phyloP scores from a whole-genome alignment of 495 filamentous ascomycete species.

The Penicillium waksmanii region DNA sequence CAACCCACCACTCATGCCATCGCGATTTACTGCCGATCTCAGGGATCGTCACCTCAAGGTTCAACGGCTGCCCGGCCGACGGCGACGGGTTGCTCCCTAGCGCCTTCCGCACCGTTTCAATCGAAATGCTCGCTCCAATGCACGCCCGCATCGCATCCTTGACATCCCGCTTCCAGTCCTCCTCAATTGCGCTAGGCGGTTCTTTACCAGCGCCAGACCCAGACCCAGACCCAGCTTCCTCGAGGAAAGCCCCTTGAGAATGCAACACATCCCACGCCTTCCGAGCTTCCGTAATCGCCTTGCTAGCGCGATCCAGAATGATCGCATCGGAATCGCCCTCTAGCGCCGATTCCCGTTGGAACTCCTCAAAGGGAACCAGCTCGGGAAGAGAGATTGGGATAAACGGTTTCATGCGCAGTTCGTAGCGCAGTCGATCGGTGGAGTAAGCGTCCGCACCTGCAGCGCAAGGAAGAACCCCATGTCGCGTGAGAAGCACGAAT shows the following conservation, averaged over 20 bases:
- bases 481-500: constrained; percentile 66
- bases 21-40: constrained; percentile 51
- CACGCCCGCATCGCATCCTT: constrained; percentile 65
- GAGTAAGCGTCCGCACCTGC: constrained; percentile 69
- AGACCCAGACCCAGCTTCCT: constrained; percentile 17
- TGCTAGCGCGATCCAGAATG: constrained; percentile 63
- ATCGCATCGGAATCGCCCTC: constrained; percentile 42
- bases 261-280: constrained; percentile 66
- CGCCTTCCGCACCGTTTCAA: constrained; percentile 59
- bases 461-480: constrained; percentile 56
- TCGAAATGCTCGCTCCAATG: constrained; percentile 67
- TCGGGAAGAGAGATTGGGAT: constrained; percentile 68
- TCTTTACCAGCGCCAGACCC: constrained; percentile 24
- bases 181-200: constrained; percentile 53
- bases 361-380: constrained; percentile 68
- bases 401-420: constrained; percentile 91
- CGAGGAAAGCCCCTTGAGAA: constrained; percentile 42
- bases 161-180: constrained; percentile 59
- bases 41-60: constrained; percentile 56
- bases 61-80: constrained; percentile 24
- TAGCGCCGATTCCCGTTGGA: constrained; percentile 46
- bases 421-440: constrained; percentile 71
- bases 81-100: constrained; percentile 20
- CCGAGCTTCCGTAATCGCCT: constrained; percentile 61
- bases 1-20: constrained; percentile 80